phyloP scores from a whole-genome alignment of 2,329 filamentous ascomycete genomes.

The Calonectria fujianensis region DNA sequence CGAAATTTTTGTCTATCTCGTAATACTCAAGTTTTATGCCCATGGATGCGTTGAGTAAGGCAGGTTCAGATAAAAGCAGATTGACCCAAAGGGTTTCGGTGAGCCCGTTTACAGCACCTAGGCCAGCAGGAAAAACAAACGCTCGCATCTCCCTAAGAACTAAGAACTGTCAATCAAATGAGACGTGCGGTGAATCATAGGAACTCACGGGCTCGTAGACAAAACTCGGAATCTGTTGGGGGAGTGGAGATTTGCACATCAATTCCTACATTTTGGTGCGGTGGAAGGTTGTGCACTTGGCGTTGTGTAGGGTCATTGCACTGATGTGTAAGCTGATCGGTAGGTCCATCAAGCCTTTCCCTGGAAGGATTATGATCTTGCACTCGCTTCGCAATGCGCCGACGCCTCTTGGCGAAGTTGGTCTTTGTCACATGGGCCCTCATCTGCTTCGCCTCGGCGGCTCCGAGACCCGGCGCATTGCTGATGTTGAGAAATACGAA shows the following conservation, averaged over 20 bases:
- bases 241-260: not conserved
- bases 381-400: constrained; percentile 35
- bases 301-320: too few relatives aligned
- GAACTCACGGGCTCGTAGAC: constrained; percentile 21
- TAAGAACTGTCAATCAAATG: not conserved
- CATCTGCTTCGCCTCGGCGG: constrained; percentile 41
- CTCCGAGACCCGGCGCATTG: constrained; percentile 39
- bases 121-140: constrained; percentile 42
- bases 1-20: not conserved
- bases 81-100: constrained; percentile 42
- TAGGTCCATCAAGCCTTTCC: not conserved
- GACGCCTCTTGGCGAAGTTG: constrained; percentile 47
- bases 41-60: constrained; percentile 52
- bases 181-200: not conserved
- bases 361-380: not conserved
- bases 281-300: not conserved
- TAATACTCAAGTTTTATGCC: constrained; percentile 43
- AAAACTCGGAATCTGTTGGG: not conserved
- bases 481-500: constrained; percentile 50
- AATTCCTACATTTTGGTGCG: not conserved
- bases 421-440: constrained; percentile 47
- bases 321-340: too few relatives aligned
- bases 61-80: constrained; percentile 50
- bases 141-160: constrained; percentile 43
- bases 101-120: constrained; percentile 21